These are phyloP conservation scores for Monilinia aucupariae DNA, from an alignment of 2,329 filamentous ascomycete species.

Conservation along the genomic window DNA sequence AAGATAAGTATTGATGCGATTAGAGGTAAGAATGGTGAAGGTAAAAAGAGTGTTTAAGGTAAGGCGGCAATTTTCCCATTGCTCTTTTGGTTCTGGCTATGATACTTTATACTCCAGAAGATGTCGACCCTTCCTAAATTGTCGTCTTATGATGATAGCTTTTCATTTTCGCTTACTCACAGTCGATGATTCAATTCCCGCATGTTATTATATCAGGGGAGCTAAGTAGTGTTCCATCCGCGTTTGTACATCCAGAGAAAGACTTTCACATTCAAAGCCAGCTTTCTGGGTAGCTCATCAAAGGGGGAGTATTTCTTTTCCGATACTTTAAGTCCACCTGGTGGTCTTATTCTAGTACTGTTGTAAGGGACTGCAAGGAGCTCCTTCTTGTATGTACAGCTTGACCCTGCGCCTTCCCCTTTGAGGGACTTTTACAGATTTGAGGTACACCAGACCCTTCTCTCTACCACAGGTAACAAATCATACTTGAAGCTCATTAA, in stretches of 20 bases:
- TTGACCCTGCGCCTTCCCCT: neutral
- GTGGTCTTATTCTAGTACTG: neutral
- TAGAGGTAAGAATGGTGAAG: neutral
- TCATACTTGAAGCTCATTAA: neutral
- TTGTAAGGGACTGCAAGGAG: neutral
- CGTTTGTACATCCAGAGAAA: neutral
- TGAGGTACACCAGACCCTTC: neutral
- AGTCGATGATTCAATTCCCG: neutral
- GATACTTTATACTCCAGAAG: neutral
- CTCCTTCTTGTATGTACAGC: neutral
- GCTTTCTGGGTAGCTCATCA: neutral
- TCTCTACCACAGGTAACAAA: neutral
- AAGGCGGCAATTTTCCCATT: neutral
- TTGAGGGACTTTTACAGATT: neutral
- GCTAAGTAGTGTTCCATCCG: neutral
- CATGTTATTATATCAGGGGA: neutral
- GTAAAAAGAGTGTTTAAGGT: neutral
- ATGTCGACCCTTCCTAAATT: conserved; percentile 7
- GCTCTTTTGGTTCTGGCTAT: neutral
- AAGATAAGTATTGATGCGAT: neutral
- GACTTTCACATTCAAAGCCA: neutral
- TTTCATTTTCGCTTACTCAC: neutral
- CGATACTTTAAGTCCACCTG: neutral
- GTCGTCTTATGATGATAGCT: neutral
- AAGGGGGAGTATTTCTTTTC: neutral